Percentiles rank a stretch among this genome's conserved stretches.
phyloP scores from a whole-genome alignment of 768 basidiomycete genomes.

The Tylopilus balloui region DNA sequence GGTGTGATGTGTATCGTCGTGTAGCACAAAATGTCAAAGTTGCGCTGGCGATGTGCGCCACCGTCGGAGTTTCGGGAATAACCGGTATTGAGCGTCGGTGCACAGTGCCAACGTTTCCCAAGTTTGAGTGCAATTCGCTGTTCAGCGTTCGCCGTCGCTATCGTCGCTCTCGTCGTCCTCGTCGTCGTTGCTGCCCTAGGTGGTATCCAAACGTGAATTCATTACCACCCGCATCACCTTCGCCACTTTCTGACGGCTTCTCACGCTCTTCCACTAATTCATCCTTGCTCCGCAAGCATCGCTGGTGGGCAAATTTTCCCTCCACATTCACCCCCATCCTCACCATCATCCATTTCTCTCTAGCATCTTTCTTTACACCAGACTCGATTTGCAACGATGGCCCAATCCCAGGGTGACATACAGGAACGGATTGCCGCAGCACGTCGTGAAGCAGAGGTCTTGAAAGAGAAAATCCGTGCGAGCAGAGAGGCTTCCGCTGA shows the following conservation, averaged over 20 bases:
- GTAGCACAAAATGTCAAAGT: background rate
- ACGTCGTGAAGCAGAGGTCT: slow-evolving; percentile 89
- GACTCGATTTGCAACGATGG: slow-evolving; percentile 43
- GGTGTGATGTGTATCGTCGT: background rate
- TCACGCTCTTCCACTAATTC: slow-evolving; percentile 26
- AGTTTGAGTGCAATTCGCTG: slow-evolving; percentile 13
- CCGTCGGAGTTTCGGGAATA: slow-evolving; percentile 31
- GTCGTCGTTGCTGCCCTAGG: slow-evolving; percentile 6
- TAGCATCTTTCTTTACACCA: background rate
- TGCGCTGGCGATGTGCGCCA: slow-evolving; percentile 2
- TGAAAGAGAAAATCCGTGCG: slow-evolving; percentile 98
- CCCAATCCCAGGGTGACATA: slow-evolving; percentile 78
- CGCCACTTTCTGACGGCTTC: slow-evolving; percentile 15
- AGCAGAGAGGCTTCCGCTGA: slow-evolving; percentile 97
- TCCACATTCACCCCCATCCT: slow-evolving; percentile 1
- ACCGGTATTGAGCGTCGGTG: slow-evolving; percentile 17
- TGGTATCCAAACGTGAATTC: slow-evolving; percentile 7
- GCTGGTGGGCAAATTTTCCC: slow-evolving; percentile 29
- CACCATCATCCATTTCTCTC: background rate
- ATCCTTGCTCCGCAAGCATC: slow-evolving; percentile 28
- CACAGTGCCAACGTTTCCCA: slow-evolving; percentile 15
- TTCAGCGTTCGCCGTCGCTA: slow-evolving; percentile 8
- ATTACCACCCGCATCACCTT: slow-evolving; percentile 10
- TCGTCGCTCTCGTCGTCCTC: slow-evolving; percentile 1
- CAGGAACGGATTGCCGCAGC: slow-evolving; percentile 94